Evolutionary conservation across 768 basidiomycete genomes (phyloP).

Genomic region (Phanerochaete sordida): DNA sequence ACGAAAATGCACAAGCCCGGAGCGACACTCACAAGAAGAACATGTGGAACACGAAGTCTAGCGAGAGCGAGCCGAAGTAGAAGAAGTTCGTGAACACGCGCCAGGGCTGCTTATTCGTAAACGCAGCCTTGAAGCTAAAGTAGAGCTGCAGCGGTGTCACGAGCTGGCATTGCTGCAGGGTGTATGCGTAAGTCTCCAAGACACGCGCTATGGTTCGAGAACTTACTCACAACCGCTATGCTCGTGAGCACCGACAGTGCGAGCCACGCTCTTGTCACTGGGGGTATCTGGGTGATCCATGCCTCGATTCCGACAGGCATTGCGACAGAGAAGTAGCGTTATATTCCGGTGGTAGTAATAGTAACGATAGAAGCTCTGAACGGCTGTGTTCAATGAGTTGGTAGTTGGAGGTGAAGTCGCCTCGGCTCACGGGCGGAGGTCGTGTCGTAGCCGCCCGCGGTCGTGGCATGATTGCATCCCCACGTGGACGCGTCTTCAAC

Average conservation of each 20-base stretch:
- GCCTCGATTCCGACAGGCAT: constrained; percentile 88
- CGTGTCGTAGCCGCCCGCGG: not conserved
- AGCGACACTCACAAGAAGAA: constrained; percentile 87
- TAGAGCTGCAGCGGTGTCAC: constrained; percentile 91
- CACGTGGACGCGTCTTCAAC: not conserved
- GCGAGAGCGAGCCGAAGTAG: constrained; percentile 90
- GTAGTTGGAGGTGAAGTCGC: not conserved
- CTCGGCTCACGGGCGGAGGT: not conserved
- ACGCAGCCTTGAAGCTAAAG: constrained; percentile 84
- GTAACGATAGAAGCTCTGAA: not conserved
- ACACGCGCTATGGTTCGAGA: not conserved
- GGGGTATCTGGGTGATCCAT: constrained; percentile 90
- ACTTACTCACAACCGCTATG: constrained; percentile 74
- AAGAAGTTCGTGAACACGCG: constrained; percentile 88
- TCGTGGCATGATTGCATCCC: constrained; percentile 4
- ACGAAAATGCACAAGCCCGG: not conserved
- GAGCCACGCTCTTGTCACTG: constrained; percentile 87
- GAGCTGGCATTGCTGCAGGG: constrained; percentile 80
- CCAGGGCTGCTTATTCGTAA: constrained; percentile 87
- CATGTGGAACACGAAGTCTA: constrained; percentile 95
- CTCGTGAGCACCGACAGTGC: constrained; percentile 75
- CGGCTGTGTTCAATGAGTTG: not conserved
- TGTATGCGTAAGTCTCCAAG: constrained; percentile 8
- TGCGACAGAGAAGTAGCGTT: not conserved
- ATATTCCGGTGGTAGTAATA: no score